A percentile compares a stretch with the other conserved stretches of the same genome.
phyloP scores from a whole-genome alignment of 2,329 filamentous ascomycete genomes.

The Periglandula ipomoeae region DNA sequence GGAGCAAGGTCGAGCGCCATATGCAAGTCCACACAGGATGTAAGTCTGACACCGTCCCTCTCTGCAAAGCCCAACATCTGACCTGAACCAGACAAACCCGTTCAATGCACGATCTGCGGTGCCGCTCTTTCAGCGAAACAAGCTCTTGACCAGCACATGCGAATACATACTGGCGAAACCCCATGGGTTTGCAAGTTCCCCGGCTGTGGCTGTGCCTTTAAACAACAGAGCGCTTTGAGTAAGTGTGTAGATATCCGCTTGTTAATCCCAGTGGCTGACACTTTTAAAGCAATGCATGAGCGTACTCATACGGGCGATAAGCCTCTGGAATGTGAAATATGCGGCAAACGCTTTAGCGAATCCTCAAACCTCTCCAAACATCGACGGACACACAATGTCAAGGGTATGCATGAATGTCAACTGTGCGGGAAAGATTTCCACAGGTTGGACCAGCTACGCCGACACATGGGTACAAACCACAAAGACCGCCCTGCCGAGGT shows the following conservation, averaged over 20 bases:
- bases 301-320: constrained; percentile 58
- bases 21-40: constrained; percentile 57
- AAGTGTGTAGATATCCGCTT: constrained; percentile 18
- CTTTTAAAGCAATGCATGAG: constrained; percentile 50
- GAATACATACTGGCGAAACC: constrained; percentile 57
- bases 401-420: constrained; percentile 41
- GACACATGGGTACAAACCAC: constrained; percentile 36
- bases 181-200: constrained; percentile 46
- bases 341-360: constrained; percentile 51
- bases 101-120: constrained; percentile 45
- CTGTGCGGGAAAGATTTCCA: constrained; percentile 50
- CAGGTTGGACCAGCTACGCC: constrained; percentile 50
- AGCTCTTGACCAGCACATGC: constrained; percentile 57
- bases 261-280: constrained; percentile 10
- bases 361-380: constrained; percentile 61
- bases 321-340: constrained; percentile 49
- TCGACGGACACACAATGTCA: constrained; percentile 48
- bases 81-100: constrained; percentile 44
- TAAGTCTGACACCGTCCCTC: constrained; percentile 25
- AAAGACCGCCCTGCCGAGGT: constrained; percentile 16
- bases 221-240: constrained; percentile 60
- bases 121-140: constrained; percentile 57
- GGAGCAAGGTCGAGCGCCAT: constrained; percentile 56
- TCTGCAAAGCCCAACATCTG: not conserved
- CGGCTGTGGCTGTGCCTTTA: constrained; percentile 49